Base-by-base conservation (phyloP, 1,139 yeast species). In the Suhomyces coccinellae region DNA sequence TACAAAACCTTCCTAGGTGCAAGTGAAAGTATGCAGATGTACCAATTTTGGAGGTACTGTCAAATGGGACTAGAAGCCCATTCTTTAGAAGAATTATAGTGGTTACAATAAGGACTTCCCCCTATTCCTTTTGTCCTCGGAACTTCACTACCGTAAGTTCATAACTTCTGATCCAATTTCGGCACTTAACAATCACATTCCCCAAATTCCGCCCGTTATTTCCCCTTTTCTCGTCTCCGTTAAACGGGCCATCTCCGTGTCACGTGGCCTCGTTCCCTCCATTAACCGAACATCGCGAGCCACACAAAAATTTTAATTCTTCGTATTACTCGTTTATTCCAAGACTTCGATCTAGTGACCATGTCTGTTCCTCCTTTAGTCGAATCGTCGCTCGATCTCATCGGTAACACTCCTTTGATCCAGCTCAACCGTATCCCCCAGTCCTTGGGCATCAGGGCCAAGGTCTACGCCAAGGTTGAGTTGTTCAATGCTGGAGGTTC, bases 391-490 rank as follows among this genome's bases (percentile, higher is more conserved):
- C 69, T 85, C 44, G 87, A 84, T 47, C 81, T 82, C 57, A 84
- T 88, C 52, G 96, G 96, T 45, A 83, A 87, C 74, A 88, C 96
- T 12, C 96, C 96, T 10, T 67, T 88, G 62, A 83, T 88, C 54
- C 78, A 75, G 61, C 71, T 88, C 52, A 87, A 85, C 73, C 82
- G 79, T 58, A 79, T 88, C 51, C 96, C 96, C 20, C 85, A 86
- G 64, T 79, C 86, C 14, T 69, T 79, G 43, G 95, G 95, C 8
- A 80, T 88, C 61, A 85, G 84, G 66, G 91, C 79, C 43, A 66
- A 71, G 50, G 61, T 76, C 29, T 75, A 72, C 53, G 85, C 83
- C 58, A 82, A 82, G 62, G 80, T 79, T 38, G 87, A 83, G 60
- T 73, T 78, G 52, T 82, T 82, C 74, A 82, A 82, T 62, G 83